Percentiles rank a stretch among this genome's conserved stretches.
These are phyloP conservation scores for Avena atlantica DNA, from an alignment of 176 grass and related monocot species.

Conservation along the genomic window DNA sequence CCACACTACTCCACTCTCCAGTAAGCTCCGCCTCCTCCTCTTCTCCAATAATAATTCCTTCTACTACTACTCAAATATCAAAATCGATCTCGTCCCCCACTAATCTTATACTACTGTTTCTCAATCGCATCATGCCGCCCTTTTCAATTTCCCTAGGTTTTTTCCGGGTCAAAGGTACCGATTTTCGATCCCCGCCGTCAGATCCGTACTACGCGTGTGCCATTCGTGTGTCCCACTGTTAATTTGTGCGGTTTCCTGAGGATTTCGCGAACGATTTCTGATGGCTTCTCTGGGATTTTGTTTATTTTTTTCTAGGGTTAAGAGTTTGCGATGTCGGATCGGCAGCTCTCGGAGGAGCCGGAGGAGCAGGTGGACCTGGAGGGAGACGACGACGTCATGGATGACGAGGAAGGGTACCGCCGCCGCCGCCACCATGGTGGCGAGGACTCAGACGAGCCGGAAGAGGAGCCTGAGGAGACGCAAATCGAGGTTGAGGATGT, in stretches of 20 bases:
- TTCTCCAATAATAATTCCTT: conserved; percentile 39
- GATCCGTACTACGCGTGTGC: conserved; percentile 35
- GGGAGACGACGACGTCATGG: conserved; percentile 88
- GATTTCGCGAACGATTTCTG: not conserved
- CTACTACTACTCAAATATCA: conserved; percentile 21
- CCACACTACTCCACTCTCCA: conserved; percentile 48
- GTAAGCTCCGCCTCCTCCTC: conserved; percentile 48
- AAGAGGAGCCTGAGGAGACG: conserved; percentile 52
- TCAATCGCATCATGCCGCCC: conserved; percentile 48
- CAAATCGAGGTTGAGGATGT: conserved; percentile 15
- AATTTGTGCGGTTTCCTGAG: not conserved
- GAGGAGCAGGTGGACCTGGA: conserved; percentile 98
- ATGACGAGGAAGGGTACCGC: conserved; percentile 71
- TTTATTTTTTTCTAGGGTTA: conserved; percentile 33
- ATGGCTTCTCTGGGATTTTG: not conserved
- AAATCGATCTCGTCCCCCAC: conserved; percentile 39
- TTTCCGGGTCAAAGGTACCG: conserved; percentile 55
- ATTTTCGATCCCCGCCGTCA: conserved; percentile 8
- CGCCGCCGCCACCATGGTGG: conserved; percentile 40
- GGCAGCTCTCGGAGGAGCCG: conserved; percentile 71
- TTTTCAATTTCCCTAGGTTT: conserved; percentile 54
- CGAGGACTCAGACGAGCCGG: conserved; percentile 61
- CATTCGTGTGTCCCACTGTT: not conserved
- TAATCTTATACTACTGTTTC: conserved; percentile 42
- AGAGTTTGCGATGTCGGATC: conserved; percentile 53